Evolutionary conservation across 352 stramenopile species (phyloP), one percentile per base, ranked within the genome.

Genomic region (Phytophthora boehmeriae): DNA sequence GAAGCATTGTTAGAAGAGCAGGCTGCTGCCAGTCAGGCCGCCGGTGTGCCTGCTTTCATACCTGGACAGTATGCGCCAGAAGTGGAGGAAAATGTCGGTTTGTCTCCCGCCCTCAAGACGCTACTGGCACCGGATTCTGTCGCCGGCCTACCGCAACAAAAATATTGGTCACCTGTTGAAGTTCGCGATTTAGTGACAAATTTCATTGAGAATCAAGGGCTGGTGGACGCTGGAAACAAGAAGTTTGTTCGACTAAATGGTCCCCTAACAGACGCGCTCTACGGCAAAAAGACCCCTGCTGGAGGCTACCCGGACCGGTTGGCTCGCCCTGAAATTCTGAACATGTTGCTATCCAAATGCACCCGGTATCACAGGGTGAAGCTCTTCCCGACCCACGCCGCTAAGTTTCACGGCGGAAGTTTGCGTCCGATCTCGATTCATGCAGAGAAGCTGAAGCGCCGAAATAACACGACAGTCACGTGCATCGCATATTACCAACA

Each of bases 401-500:
- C 80, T 0, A 87, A 81, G 51, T 80, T 90, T 25, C 63, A 79
- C 42, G 81, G 67, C 9, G 86, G 86, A 0, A 75, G 72, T 17
- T 54, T 92, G 6, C 72, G 73, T 5, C 82, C 83, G 43, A 80
- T 95, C 44, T 51, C 78, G 38, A 88, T 95, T 63, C 72, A 83
- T 25, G 80, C 78, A 2, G 78, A 90, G 39, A 71, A 81, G 16
- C 72, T 80, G 8, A 95, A 95, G 63, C 71, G 79, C n/a, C 80
- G 88, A 44, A 77, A 70, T n/a, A 91, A 76, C 54, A 87, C 80
- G 9, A 82, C 79, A 34, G 70, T 92, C 25, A 93, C 86, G 20
- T 78, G 62, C 16, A 68, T 95, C 17, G 76, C 84, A 8, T 89
- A 77, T 59, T 92, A 93, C 58, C 69, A 93, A 68, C 72, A 86